These are phyloP conservation scores for Irpex sp. DNA, from an alignment of 1,284 basidiomycete genomes.

Conservation along the genomic window DNA sequence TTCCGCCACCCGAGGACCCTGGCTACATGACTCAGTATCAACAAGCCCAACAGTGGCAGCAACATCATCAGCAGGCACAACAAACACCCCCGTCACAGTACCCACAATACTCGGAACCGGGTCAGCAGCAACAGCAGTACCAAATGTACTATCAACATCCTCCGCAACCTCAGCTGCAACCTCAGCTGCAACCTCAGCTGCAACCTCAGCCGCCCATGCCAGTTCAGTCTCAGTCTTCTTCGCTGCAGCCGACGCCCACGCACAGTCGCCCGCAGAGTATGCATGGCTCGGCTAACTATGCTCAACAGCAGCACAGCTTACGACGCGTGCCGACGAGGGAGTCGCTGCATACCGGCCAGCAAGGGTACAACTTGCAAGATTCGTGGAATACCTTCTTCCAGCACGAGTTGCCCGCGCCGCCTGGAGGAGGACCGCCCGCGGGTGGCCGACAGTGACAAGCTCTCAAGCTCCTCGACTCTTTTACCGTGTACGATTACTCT, in stretches of 20 bases:
- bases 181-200: no score
- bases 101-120: constrained; percentile 5
- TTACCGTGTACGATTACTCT: not conserved
- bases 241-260: not conserved
- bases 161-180: no score
- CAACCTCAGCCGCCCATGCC: no score
- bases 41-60: not conserved
- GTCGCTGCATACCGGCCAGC: constrained; percentile 1
- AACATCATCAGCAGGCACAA: constrained; percentile 15
- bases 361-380: constrained; percentile 27
- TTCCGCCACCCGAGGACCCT: constrained; percentile 1
- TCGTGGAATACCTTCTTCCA: constrained; percentile 33
- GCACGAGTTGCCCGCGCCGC: constrained; percentile 25
- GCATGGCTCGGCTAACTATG: constrained; percentile 1
- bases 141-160: not conserved
- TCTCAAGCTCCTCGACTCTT: not conserved
- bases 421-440: not conserved
- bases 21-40: not conserved
- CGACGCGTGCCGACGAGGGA: not conserved
- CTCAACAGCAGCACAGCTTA: not conserved
- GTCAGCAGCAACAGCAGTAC: constrained; percentile 5
- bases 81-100: not conserved
- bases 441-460: not conserved
- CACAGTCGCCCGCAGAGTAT: not conserved
- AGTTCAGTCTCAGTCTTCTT: not conserved